Percentiles rank a stretch among this genome's conserved stretches.
Evolutionary conservation across 129 eudicot genomes (phyloP).

Genomic region (Chrysanthemum makinoi): DNA sequence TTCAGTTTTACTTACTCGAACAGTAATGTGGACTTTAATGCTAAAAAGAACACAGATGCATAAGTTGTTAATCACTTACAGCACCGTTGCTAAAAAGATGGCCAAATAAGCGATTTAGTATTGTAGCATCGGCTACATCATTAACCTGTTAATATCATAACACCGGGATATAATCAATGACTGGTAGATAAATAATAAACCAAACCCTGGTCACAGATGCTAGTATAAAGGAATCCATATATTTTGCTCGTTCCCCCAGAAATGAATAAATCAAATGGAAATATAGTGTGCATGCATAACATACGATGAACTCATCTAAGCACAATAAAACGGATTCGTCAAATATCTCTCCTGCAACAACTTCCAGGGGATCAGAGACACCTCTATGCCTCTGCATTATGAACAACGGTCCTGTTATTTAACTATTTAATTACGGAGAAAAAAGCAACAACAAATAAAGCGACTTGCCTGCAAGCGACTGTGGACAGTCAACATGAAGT

Average conservation of each 20-base stretch:
- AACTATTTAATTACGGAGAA: background rate
- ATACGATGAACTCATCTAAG: conserved; percentile 95
- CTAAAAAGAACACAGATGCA: background rate
- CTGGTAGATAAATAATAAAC: background rate
- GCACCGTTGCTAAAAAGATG: conserved; percentile 75
- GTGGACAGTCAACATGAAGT: conserved; percentile 94
- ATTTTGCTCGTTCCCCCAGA: background rate
- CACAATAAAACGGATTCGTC: conserved; percentile 90
- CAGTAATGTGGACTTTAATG: background rate
- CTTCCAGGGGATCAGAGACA: conserved; percentile 95
- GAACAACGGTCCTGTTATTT: conserved; percentile 6
- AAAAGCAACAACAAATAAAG: background rate
- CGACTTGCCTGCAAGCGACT: conserved; percentile 73
- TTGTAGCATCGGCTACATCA: conserved; percentile 96
- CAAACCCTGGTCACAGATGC: conserved; percentile 5
- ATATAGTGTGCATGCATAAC: background rate
- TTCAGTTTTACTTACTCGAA: conserved; percentile 8
- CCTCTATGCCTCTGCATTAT: conserved; percentile 83
- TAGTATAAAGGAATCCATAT: background rate
- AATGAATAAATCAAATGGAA: background rate
- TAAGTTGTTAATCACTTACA: conserved; percentile 48
- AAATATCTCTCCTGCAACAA: conserved; percentile 85
- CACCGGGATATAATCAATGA: background rate
- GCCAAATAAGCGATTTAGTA: conserved; percentile 77
- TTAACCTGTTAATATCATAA: conserved; percentile 52